Evolutionary conservation across 2,329 filamentous ascomycete species (phyloP), one percentile per base, ranked within the genome.

Genomic region (Purpureocillium takamizusanense): DNA sequence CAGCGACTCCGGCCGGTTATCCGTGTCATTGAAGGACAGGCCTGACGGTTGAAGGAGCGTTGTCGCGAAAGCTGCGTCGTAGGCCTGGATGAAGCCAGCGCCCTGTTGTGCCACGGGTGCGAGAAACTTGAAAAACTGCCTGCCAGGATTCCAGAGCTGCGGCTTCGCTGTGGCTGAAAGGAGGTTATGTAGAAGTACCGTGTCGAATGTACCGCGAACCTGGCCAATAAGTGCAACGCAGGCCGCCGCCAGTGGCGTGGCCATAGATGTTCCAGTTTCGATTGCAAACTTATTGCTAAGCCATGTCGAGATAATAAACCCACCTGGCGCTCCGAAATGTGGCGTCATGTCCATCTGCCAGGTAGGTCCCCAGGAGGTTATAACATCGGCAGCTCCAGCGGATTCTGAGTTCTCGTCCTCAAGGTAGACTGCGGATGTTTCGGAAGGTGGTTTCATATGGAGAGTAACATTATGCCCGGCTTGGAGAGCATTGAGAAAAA

Each of bases 21-120:
- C 71, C 0, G 75, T 78, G 52, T 82, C 78, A 50, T 81, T 81
- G 57, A 81, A 79, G 3, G 72, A 67, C 10, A 83, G 56, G 52
- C 69, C 74, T 13, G 72, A 72, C 11, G 65, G 67, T 46, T 67
- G 70, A 15, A 81, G 59, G 10, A 73, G 50, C 2, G 69, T 68
- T 2, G 64, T 74, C n/a, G 70, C 61, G 46, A 72, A 67, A 4
- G 76, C 72, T 3, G 75, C 73, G 40, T 78, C 71, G 44, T 72
- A 71, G 3, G 74, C 76, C 46, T 79, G 72, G 35, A 82, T 59
- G 12, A 81, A 59, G 28, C 78, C 78, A 21, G 59, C 70, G 10
- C 78, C 78, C 47, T 79, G 74, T 49, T 82, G 77, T 3, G 69
- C 56, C n/a, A 78, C 71, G 0, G 77, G 74, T 0, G 73, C 70